Base-by-base conservation (phyloP, 441 rosid species). In the Daphne laureola region DNA sequence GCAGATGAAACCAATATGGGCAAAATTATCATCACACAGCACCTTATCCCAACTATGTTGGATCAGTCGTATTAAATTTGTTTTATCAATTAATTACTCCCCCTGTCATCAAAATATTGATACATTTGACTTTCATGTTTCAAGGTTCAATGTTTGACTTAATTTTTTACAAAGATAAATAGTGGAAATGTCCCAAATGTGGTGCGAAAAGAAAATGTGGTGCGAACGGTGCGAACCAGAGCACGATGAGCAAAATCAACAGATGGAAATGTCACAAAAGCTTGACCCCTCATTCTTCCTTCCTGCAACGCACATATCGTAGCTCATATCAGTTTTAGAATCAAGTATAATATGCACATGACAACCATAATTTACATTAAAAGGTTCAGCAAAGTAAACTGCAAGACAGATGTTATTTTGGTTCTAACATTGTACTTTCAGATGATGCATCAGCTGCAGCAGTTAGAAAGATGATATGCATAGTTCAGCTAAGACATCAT, bases 201-300 rank as follows among this genome's bases (percentile, higher is more conserved):
- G 11, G 15, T 16, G n/a, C 18, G 50, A 14, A 53, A 44, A 50
- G 12, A 18, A 41, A n/a, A 51, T 15, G 25, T 49, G 45, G 68
- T 61, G 57, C 85, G 51, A 73, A 89, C 95, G 45, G 68, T 61
- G 57, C 85, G 51, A 73, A 89, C 95, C 96, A 93, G 72, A 58
- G 95, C 95, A 58, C 42, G 75, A 57, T 82, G 97, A 31, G 96
- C 95, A 61, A 90, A 80, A 71, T 93, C 97, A 65, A 77, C 72
- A 0, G 95, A 83, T 55, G 93, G 96, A 73, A 93, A 93, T 38
- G 97, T 89, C 66, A 93, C 82, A 69, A 89, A 93, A 23, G 98
- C 98, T 75, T 85, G 98, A 64, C 95, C 97, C 73, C 95, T 83
- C 97, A 93, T 89, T 67, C 97, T 80, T 65, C 97, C 96, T 75